These are phyloP conservation scores for Saccharomyces pastorianus DNA, from an alignment of 1,139 yeast genomes.

Conservation along the genomic window DNA sequence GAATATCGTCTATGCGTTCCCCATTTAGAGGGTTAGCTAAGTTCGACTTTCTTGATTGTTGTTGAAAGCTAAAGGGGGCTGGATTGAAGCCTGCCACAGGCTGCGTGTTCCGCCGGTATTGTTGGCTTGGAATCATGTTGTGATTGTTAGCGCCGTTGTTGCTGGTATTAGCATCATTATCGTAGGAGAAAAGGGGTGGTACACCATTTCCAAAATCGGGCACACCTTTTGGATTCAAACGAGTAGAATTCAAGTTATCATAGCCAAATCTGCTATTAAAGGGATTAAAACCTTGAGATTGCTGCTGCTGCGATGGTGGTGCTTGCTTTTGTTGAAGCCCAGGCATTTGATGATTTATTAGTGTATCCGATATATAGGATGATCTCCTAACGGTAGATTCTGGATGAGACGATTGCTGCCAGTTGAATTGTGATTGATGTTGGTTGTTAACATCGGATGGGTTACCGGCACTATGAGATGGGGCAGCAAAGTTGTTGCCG, in stretches of 20 bases:
- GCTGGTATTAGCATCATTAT: constrained; percentile 2
- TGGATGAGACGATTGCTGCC: constrained; percentile 5
- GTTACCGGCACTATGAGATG: not conserved
- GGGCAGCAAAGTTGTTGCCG: not conserved
- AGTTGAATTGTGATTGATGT: not conserved
- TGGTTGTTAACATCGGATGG: not conserved
- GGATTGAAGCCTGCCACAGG: constrained; percentile 7
- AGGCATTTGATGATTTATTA: constrained; percentile 20
- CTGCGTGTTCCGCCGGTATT: constrained; percentile 12
- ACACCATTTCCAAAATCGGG: not conserved
- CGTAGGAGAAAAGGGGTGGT: constrained; percentile 11
- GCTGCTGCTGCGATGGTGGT: constrained; percentile 5
- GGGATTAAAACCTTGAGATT: constrained; percentile 12
- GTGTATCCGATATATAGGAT: constrained; percentile 29
- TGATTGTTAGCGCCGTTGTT: constrained; percentile 5
- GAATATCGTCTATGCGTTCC: not conserved
- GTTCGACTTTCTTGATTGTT: constrained; percentile 5
- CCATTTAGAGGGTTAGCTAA: constrained; percentile 4
- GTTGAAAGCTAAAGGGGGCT: constrained; percentile 5
- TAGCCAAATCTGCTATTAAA: not conserved
- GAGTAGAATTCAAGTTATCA: not conserved
- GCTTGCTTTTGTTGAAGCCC: constrained; percentile 1
- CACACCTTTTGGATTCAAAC: not conserved
- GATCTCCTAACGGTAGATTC: constrained; percentile 24
- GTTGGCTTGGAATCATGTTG: constrained; percentile 8